phyloP scores from a whole-genome alignment of 495 filamentous ascomycete species.

The Daldinia childiae region DNA sequence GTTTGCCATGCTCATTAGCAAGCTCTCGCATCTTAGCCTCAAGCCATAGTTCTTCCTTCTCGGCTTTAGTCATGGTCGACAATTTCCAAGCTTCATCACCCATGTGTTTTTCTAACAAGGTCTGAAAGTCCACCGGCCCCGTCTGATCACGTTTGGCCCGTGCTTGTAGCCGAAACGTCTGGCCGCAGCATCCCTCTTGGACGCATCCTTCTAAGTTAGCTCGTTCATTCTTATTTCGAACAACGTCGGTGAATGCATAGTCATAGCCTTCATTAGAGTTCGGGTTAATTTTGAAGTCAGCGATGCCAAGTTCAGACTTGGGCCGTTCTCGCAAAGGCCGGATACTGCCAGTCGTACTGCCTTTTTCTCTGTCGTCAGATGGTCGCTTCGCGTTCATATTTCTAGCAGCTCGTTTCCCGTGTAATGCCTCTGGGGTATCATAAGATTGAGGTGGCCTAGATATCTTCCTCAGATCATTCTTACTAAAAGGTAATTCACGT shows the following conservation, averaged over 20 bases:
- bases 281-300: constrained; percentile 89
- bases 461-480: constrained; percentile 9
- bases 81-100: constrained; percentile 65
- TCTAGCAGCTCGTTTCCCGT: background rate
- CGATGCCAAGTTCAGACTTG: constrained; percentile 60
- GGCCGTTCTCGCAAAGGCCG: constrained; percentile 61
- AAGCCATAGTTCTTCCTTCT: constrained; percentile 67
- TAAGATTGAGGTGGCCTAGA: background rate
- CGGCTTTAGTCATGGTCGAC: constrained; percentile 56
- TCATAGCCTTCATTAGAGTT: constrained; percentile 73
- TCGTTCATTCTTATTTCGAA: constrained; percentile 78
- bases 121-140: constrained; percentile 56
- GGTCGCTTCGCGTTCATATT: background rate
- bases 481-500: constrained; percentile 32
- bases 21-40: constrained; percentile 73
- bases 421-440: background rate
- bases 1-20: constrained; percentile 77
- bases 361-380: constrained; percentile 42
- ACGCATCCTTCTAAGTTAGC: constrained; percentile 82
- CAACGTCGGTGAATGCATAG: constrained; percentile 77
- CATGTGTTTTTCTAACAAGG: constrained; percentile 71
- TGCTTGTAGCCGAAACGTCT: constrained; percentile 71
- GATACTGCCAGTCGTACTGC: background rate
- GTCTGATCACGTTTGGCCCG: constrained; percentile 53
- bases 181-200: constrained; percentile 78